A percentile compares a stretch with the other conserved stretches of the same genome.
These are phyloP conservation scores for Agrocybe praecox DNA, from an alignment of 768 basidiomycete species.

Conservation along the genomic window DNA sequence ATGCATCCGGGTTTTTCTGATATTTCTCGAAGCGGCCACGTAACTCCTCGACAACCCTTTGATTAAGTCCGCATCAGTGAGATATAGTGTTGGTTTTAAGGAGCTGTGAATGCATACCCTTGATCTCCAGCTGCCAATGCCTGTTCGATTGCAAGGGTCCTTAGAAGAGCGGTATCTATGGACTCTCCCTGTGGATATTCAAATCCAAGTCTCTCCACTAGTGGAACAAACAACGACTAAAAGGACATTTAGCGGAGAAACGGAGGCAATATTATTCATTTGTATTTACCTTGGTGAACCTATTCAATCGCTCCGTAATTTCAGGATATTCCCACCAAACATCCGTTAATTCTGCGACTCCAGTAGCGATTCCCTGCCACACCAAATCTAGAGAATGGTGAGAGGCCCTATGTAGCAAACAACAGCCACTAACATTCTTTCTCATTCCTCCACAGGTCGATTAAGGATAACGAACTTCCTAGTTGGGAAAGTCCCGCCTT, in stretches of 20 bases:
- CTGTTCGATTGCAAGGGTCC: conserved; percentile 70
- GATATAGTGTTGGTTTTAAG: background rate
- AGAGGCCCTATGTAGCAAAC: background rate
- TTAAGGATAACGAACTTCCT: conserved; percentile 75
- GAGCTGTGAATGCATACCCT: conserved; percentile 17
- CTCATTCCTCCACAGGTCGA: conserved; percentile 71
- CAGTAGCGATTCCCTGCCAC: conserved; percentile 70
- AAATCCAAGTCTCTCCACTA: conserved; percentile 80
- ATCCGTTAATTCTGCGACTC: conserved; percentile 53
- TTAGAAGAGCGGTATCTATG: conserved; percentile 67
- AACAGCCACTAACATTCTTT: conserved; percentile 56
- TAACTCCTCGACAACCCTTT: conserved; percentile 77
- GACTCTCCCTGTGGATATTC: conserved; percentile 69
- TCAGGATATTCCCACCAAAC: conserved; percentile 85
- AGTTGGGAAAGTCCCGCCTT: conserved; percentile 79
- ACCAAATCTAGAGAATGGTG: conserved; percentile 62
- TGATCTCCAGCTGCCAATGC: conserved; percentile 36
- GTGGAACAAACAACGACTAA: conserved; percentile 68
- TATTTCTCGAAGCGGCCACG: conserved; percentile 70
- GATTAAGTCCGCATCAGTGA: conserved; percentile 9
- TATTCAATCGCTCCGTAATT: conserved; percentile 54
- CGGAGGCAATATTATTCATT: background rate
- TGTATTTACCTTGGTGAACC: conserved; percentile 55
- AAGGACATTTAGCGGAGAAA: background rate
- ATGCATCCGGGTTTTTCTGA: conserved; percentile 72